These are phyloP conservation scores for Bruguiera hainesii DNA, from an alignment of 441 rosid genomes.

Conservation along the genomic window DNA sequence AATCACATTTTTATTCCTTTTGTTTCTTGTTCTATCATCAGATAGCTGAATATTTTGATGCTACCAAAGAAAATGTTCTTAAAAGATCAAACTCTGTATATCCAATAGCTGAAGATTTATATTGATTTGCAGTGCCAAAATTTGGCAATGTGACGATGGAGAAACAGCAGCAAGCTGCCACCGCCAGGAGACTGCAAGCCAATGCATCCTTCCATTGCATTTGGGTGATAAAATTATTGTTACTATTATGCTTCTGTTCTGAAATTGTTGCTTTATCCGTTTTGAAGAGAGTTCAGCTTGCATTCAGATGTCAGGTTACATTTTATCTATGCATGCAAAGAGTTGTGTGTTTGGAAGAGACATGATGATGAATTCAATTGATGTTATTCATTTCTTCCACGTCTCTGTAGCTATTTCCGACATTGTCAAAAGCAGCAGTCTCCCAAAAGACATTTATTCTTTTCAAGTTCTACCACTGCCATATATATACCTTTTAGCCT, in stretches of 20 bases:
- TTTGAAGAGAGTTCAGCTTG: slow-evolving; percentile 21
- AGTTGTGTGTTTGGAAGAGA: slow-evolving; percentile 29
- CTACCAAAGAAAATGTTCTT: too few relatives aligned
- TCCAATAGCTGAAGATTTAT: too few relatives aligned
- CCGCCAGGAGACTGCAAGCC: slow-evolving; percentile 2
- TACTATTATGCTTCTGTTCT: slow-evolving; percentile 23
- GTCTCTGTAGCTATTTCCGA: slow-evolving; percentile 7
- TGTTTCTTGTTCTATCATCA: not conserved
- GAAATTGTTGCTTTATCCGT: slow-evolving; percentile 26
- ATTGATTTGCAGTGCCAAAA: not conserved
- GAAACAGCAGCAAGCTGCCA: slow-evolving; percentile 17
- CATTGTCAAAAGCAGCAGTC: slow-evolving; percentile 17
- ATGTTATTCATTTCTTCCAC: slow-evolving; percentile 15
- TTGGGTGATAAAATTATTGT: slow-evolving; percentile 13
- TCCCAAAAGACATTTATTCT: not conserved
- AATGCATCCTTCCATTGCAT: slow-evolving; percentile 17
- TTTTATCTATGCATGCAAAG: slow-evolving; percentile 25
- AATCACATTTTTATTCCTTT: not conserved
- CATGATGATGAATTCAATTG: slow-evolving; percentile 24
- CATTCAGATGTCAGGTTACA: slow-evolving; percentile 15
- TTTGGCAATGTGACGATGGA: slow-evolving; percentile 25
- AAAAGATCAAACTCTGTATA: too few relatives aligned
- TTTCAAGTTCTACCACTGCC: not conserved
- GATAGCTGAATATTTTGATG: not conserved
- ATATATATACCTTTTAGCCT: too few relatives aligned